Base-by-base conservation (phyloP, 2,329 filamentous ascomycete genomes). In the Trichophyton verrucosum region DNA sequence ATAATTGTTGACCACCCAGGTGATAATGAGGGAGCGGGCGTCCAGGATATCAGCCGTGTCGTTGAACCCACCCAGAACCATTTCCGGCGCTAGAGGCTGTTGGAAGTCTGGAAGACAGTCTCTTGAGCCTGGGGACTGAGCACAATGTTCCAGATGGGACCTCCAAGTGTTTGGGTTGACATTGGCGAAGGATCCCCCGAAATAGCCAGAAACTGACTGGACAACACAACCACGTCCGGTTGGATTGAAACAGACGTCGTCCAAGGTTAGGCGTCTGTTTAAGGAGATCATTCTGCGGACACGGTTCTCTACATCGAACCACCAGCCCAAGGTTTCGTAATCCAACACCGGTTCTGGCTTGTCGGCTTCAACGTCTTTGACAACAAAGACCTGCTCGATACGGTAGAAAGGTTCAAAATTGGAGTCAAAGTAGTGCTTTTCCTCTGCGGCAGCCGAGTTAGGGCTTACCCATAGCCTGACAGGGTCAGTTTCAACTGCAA, bases 401-500 rank as follows among this genome's bases (percentile, higher is more conserved):
- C 94, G 88, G 75, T 94, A 99, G 70, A 99, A 99, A 0, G 92
- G 91, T 0, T 94, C 95, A 71, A 99, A 99, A 67, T 90, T 91
- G 40, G 82, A 73, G 71, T 99, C 95, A 65, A 97, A 99, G 71
- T 95, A 99, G 1, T 82, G 82, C 76, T 99, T 99, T 72, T 99
- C 92, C 70, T 90, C 82, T 0, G 94, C 94, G 20, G 95, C 92
- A 57, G 86, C 83, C 3, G 94, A 97, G 7, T 88, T 87, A 6
- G 94, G 94, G 68, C 92, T 91, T n/a, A 99, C 94, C 94, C 94
- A 99, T 7, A 99, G 78, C 56, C 88, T 85, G 9, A 95, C 94
- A 4, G 94, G 94, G 64, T 97, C 88, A 22, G 81, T 88, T 73
- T 97, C 94, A 40, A 99, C 80, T n/a, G 88, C 81, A 69, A 99